Percentiles rank a stretch among this genome's conserved stretches.
phyloP scores from a whole-genome alignment of 345 rosid species.

The sweet orange (Citrus sinensis) region DVS_A1.0 CM039163.1:9782001-9782500 shows the following conservation, averaged over 20 bases:
- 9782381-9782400: background rate
- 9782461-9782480: background rate
- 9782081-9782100: constrained; percentile 41
- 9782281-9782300: background rate
- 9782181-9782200: constrained; percentile 27
- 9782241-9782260: constrained; percentile 1
- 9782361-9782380: no score
- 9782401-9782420: background rate
- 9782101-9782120: background rate
- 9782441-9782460: background rate
- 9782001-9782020: constrained; percentile 31
- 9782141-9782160: background rate
- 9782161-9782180: background rate
- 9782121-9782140: background rate
- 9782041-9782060: constrained; percentile 68
- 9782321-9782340: background rate
- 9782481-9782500: background rate
- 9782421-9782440: background rate
- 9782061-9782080: constrained; percentile 70
- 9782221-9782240: constrained; percentile 33
- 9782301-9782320: background rate
- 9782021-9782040: constrained; percentile 65
- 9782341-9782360: background rate
- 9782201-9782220: constrained; percentile 30
- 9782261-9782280: background rate